Percentiles rank a stretch among this genome's conserved stretches.
These are phyloP conservation scores for Tillandsia leiboldiana DNA, from an alignment of 176 grass and related monocot genomes.

Conservation along the genomic window DNA sequence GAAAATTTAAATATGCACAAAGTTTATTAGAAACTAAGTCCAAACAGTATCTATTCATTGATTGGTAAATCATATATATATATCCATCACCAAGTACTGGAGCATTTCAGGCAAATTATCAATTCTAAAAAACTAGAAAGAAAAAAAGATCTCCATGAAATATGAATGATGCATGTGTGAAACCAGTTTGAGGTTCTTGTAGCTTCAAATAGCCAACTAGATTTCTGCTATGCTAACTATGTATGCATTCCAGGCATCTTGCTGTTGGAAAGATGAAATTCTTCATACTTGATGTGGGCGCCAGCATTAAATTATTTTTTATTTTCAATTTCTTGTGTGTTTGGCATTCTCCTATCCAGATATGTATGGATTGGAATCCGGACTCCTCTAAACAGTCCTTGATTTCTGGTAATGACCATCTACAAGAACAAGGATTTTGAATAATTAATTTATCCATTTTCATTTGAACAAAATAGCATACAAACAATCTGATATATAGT, in stretches of 20 bases:
- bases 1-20: background rate
- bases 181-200: too few relatives aligned
- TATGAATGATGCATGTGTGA: too few relatives aligned
- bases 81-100: background rate
- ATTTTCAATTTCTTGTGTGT: constrained; percentile 49
- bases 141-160: too few relatives aligned
- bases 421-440: constrained; percentile 4
- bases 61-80: background rate
- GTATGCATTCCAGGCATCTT: constrained; percentile 84
- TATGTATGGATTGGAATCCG: constrained; percentile 52
- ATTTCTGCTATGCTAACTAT: constrained; percentile 58
- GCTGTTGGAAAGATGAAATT: constrained; percentile 59
- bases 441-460: background rate
- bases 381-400: constrained; percentile 88
- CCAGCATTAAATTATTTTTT: constrained; percentile 46
- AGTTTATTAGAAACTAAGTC: background rate
- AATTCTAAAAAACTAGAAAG: background rate
- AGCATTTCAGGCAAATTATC: background rate
- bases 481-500: too few relatives aligned
- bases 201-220: background rate
- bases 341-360: constrained; percentile 78
- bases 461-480: background rate
- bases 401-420: constrained; percentile 89
- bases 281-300: constrained; percentile 71
- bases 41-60: background rate